Evolutionary conservation across 805 yeast species (phyloP).

Genomic region (Wickerhamiella cacticola): DNA sequence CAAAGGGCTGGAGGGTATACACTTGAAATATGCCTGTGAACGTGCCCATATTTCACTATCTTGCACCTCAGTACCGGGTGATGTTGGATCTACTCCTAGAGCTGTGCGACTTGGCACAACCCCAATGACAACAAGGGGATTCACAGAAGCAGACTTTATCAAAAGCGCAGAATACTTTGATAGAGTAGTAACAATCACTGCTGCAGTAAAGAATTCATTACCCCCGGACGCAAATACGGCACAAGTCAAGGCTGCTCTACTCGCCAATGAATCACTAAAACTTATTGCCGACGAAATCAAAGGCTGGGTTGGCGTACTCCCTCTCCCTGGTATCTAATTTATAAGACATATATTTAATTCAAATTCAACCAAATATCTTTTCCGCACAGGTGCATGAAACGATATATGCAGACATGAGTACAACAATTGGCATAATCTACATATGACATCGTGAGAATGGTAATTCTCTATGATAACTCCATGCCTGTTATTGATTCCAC

Average conservation of each 20-base stretch:
- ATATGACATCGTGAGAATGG: neutral
- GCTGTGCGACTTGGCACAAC: slow-evolving; percentile 97
- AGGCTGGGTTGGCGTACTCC: slow-evolving; percentile 20
- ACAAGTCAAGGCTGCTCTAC: slow-evolving; percentile 78
- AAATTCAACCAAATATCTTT: neutral
- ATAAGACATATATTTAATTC: neutral
- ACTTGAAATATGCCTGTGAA: slow-evolving; percentile 91
- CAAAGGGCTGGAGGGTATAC: slow-evolving; percentile 87
- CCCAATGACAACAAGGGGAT: slow-evolving; percentile 96
- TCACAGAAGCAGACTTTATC: slow-evolving; percentile 73
- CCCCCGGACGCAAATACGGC: slow-evolving; percentile 89
- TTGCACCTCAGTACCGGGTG: slow-evolving; percentile 97
- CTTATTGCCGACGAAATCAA: slow-evolving; percentile 20
- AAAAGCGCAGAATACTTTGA: slow-evolving; percentile 69
- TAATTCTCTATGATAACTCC: neutral
- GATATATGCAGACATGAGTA: too few species aligned
- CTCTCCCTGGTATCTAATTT: slow-evolving; percentile 14
- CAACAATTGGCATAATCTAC: too few species aligned
- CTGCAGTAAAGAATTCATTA: slow-evolving; percentile 58
- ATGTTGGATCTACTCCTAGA: slow-evolving; percentile 89
- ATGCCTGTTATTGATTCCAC: neutral
- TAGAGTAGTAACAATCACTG: slow-evolving; percentile 63
- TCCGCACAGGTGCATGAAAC: too few species aligned
- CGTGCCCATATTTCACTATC: slow-evolving; percentile 87
- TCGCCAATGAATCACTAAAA: slow-evolving; percentile 26